These are phyloP conservation scores for Zalerion maritima DNA, from an alignment of 495 filamentous ascomycete species.

Conservation along the genomic window DNA sequence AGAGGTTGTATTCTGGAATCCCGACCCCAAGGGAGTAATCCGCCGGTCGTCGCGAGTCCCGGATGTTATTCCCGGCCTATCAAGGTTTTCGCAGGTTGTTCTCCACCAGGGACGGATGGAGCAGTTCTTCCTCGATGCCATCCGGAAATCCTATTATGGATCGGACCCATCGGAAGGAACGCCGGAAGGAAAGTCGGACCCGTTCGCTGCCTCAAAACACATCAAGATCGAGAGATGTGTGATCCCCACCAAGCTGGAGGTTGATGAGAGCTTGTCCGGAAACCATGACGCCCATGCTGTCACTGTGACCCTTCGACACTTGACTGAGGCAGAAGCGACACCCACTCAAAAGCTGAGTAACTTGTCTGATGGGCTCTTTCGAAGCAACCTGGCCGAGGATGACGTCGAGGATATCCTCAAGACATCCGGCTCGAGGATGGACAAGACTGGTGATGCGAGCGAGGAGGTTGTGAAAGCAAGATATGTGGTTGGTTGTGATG, in stretches of 20 bases:
- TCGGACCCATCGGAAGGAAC: slow-evolving; percentile 19
- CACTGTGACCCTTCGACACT: slow-evolving; percentile 29
- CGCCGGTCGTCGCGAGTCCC: slow-evolving; percentile 36
- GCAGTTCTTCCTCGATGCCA: slow-evolving; percentile 39
- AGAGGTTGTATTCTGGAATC: slow-evolving; percentile 31
- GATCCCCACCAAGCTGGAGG: slow-evolving; percentile 26
- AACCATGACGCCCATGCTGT: slow-evolving; percentile 38
- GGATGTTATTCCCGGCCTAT: slow-evolving; percentile 36
- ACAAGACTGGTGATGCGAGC: slow-evolving; percentile 20
- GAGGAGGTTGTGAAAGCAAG: slow-evolving; percentile 34
- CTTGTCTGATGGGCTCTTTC: slow-evolving; percentile 30
- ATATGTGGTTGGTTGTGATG: slow-evolving; percentile 56
- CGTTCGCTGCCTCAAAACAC: slow-evolving; percentile 19
- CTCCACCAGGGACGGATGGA: slow-evolving; percentile 44
- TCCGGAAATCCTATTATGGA: slow-evolving; percentile 16
- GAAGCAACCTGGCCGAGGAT: slow-evolving; percentile 35
- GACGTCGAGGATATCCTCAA: slow-evolving; percentile 40
- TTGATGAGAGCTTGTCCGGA: slow-evolving; percentile 26
- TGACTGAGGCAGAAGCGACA: slow-evolving; percentile 30
- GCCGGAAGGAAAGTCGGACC: too few relatives aligned
- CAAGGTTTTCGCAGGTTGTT: slow-evolving; percentile 37
- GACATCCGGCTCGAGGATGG: slow-evolving; percentile 15
- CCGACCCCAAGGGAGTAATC: slow-evolving; percentile 34
- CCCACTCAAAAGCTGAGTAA: slow-evolving; percentile 25
- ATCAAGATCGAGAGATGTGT: slow-evolving; percentile 37